Evolutionary conservation across 1,284 basidiomycete species (phyloP).

Genomic region (Sanghuangporus baumii): DNA sequence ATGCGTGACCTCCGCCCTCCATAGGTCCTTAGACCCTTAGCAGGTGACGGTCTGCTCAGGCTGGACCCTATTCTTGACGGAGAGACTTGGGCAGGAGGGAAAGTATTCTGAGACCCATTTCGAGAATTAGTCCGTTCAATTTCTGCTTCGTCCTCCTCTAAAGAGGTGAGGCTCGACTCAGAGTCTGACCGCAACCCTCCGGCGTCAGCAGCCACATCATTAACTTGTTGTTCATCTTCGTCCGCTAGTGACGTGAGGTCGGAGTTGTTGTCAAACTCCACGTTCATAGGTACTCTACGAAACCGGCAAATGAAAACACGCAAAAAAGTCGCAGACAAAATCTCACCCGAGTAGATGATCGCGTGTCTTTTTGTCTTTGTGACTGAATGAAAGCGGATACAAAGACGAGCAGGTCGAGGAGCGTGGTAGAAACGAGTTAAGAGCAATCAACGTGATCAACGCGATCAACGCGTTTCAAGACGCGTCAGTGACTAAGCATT

Average conservation of each 20-base stretch:
- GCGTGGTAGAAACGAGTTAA: neutral
- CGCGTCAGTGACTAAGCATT: conserved; percentile 1
- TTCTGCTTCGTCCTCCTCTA: neutral
- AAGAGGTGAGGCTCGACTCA: neutral
- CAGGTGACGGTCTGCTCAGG: conserved; percentile 4
- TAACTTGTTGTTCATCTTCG: conserved; percentile 1
- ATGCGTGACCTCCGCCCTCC: neutral
- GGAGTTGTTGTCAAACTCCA: neutral
- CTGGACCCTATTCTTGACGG: conserved; percentile 11
- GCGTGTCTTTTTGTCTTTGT: neutral
- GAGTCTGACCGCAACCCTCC: neutral
- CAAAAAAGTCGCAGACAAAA: neutral
- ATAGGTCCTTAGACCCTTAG: conserved; percentile 11
- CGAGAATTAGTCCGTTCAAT: neutral
- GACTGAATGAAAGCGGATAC: no score
- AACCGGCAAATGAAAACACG: neutral
- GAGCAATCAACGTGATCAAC: neutral
- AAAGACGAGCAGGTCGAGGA: neutral
- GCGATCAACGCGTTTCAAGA: neutral
- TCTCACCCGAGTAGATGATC: neutral
- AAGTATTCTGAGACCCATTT: neutral
- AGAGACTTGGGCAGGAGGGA: neutral
- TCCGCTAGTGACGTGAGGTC: conserved; percentile 4
- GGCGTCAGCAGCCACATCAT: neutral
- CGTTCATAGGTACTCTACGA: neutral